Evolutionary conservation across 306 rosid species (phyloP).

Genomic region (Quercus glauca): DNA sequence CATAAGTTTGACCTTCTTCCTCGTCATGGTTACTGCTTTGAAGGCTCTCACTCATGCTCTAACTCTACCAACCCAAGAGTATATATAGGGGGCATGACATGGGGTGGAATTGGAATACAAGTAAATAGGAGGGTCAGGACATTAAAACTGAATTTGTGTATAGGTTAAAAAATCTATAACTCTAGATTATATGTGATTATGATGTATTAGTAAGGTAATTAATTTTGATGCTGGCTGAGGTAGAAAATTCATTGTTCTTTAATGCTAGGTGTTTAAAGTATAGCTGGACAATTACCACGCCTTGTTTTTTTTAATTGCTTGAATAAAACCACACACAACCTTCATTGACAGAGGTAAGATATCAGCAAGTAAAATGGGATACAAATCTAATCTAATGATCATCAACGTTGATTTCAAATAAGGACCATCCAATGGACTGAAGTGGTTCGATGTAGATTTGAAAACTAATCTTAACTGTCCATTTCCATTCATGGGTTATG

Average conservation of each 20-base stretch:
- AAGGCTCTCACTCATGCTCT: not conserved
- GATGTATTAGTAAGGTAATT: not conserved
- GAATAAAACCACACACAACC: not conserved
- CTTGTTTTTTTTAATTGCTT: not conserved
- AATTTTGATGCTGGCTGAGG: constrained; percentile 3
- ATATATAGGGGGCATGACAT: not conserved
- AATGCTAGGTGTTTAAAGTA: not conserved
- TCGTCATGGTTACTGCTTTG: constrained; percentile 22
- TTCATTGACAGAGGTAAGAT: not conserved
- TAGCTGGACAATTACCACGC: not conserved
- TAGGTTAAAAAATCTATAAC: not conserved
- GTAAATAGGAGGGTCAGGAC: not conserved
- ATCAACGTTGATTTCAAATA: not conserved
- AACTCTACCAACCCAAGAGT: not conserved
- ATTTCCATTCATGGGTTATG: not conserved
- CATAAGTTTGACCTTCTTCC: constrained; percentile 26
- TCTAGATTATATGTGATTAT: not conserved
- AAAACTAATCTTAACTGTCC: not conserved
- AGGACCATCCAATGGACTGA: not conserved
- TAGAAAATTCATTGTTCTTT: not conserved
- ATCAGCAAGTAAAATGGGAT: not conserved
- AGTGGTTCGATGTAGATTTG: not conserved
- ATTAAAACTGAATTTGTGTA: not conserved
- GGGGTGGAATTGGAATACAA: not conserved
- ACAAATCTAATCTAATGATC: not conserved